Percentiles rank a stretch among this genome's conserved stretches.
phyloP scores from a whole-genome alignment of 2,329 filamentous ascomycete genomes.

The Penicillium nordicum region DNA sequence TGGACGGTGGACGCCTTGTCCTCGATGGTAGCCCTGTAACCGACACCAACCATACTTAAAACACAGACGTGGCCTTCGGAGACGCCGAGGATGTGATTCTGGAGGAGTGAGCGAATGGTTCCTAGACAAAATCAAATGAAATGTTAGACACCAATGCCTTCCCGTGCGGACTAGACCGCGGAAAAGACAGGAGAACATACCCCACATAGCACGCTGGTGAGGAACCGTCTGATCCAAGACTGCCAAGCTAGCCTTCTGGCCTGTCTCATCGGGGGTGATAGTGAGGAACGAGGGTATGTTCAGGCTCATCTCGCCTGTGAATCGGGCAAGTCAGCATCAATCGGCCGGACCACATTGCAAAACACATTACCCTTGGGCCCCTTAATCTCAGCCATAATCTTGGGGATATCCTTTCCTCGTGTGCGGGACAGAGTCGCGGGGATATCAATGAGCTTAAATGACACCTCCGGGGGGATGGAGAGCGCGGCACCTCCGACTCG shows the following conservation, averaged over 20 bases:
- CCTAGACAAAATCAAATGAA: slow-evolving; percentile 51
- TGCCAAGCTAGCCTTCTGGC: slow-evolving; percentile 63
- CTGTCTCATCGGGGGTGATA: slow-evolving; percentile 63
- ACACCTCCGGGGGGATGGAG: slow-evolving; percentile 78
- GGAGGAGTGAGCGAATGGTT: slow-evolving; percentile 83
- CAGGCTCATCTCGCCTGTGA: slow-evolving; percentile 67
- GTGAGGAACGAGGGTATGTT: slow-evolving; percentile 75
- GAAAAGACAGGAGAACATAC: slow-evolving; percentile 49
- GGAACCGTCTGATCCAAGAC: slow-evolving; percentile 66
- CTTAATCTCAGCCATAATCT: slow-evolving; percentile 66
- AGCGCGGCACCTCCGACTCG: slow-evolving; percentile 83
- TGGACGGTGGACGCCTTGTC: slow-evolving; percentile 63
- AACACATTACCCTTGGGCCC: slow-evolving; percentile 69
- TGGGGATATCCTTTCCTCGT: slow-evolving; percentile 60
- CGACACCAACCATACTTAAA: slow-evolving; percentile 87
- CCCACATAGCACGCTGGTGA: slow-evolving; percentile 94
- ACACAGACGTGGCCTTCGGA: slow-evolving; percentile 96
- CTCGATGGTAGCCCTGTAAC: slow-evolving; percentile 88
- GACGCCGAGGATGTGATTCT: slow-evolving; percentile 87
- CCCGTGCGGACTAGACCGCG: background rate
- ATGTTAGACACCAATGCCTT: slow-evolving; percentile 16
- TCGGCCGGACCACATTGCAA: background rate
- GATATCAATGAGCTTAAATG: slow-evolving; percentile 64
- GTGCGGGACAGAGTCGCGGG: slow-evolving; percentile 57
- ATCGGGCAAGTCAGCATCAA: slow-evolving; percentile 11